Evolutionary conservation across 1,139 yeast species (phyloP).

Genomic region (Suhomyces taliae): DNA sequence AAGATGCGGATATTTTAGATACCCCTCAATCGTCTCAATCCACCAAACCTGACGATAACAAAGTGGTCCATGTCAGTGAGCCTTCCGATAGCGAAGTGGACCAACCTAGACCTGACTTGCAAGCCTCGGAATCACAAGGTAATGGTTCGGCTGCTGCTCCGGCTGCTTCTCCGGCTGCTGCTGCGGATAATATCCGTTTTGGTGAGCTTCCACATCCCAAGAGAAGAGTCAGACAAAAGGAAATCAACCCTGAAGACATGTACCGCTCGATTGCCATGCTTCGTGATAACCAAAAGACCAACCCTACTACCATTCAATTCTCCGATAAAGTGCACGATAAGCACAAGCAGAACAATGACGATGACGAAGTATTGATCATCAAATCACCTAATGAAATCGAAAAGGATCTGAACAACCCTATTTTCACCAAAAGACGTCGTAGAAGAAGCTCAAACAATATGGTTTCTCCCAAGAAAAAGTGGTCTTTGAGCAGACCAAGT

Average conservation of each 20-base stretch:
- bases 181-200: slow-evolving; percentile 32
- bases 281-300: slow-evolving; percentile 45
- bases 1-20: slow-evolving; percentile 1
- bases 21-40: slow-evolving; percentile 19
- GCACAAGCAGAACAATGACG: slow-evolving; percentile 41
- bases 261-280: slow-evolving; percentile 79
- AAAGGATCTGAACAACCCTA: slow-evolving; percentile 31
- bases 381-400: slow-evolving; percentile 77
- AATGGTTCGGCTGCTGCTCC: not conserved
- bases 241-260: slow-evolving; percentile 80
- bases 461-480: slow-evolving; percentile 5
- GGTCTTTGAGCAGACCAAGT: slow-evolving; percentile 13
- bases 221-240: slow-evolving; percentile 37
- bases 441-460: slow-evolving; percentile 8
- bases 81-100: slow-evolving; percentile 23
- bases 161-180: not conserved
- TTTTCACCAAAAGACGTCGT: slow-evolving; percentile 9
- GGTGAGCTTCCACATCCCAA: slow-evolving; percentile 42
- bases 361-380: slow-evolving; percentile 81
- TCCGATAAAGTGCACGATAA: slow-evolving; percentile 7
- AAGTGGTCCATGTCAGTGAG: slow-evolving; percentile 37
- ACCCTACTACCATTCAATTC: slow-evolving; percentile 11
- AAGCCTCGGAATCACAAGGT: not conserved
- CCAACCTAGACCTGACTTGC: slow-evolving; percentile 30
- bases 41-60: slow-evolving; percentile 12